Base-by-base conservation (phyloP, 2,329 filamentous ascomycete genomes). In the Acrocalymma vagum region DNA sequence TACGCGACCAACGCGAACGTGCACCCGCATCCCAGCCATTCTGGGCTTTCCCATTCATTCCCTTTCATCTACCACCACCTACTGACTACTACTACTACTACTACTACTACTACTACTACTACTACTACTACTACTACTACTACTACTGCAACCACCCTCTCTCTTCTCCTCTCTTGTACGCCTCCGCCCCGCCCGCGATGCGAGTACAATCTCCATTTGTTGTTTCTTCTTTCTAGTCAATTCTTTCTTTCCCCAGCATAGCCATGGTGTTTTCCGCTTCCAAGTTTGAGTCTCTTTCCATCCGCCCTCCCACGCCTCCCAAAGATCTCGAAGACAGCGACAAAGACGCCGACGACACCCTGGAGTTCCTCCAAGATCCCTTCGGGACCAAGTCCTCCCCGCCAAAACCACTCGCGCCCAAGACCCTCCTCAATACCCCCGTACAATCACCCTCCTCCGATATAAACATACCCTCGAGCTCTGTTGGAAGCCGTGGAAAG, bases 281-380 rank as follows among this genome's bases (percentile, higher is more conserved):
- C 35, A 60, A 62, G 37, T 71, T 80, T 56, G 69, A 76, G 42
- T 67, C 69, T 38, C 67, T 81, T 53, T 72, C 77, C 58, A 67
- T 71, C 64, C 77, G 78, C 57, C 80, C 79, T 47, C 80, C 79
- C 13, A 83, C 79, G 58, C 79, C 80, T 53, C 80, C 80, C 24
- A 76, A 75, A 69, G 77, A 74, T 51, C 42, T 69, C 43, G 45
- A 69, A 20, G 55, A 72, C 30, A 56, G 61, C 52, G 56, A 66
- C 42, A 60, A 69, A 31, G 53, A 65, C 13, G 53, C 56, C 45
- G 62, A 72, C 51, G 69, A 72, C 39, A 70, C 68, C 30, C 58
- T 74, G 16, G 58, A 70, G 11, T 77, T 76, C 46, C 67, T 78
- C 21, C 59, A 72, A 22, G 69, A 70, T 32, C 68, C 67, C 14